phyloP scores from a whole-genome alignment of 2,329 filamentous ascomycete genomes.

The Fusarium pseudonygamai region DNA sequence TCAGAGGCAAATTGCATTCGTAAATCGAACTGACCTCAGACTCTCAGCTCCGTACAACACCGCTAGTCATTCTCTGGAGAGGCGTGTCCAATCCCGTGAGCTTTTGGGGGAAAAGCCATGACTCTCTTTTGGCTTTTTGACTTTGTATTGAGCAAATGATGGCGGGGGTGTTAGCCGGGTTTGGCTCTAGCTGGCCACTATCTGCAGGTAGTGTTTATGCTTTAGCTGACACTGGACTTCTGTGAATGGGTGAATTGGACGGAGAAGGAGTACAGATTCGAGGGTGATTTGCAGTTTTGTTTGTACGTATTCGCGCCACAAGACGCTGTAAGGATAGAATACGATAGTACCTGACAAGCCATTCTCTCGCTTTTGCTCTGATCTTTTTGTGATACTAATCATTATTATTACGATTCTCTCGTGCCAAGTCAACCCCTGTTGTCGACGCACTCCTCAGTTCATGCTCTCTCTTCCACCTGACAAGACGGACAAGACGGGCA shows the following conservation, averaged over 20 bases:
- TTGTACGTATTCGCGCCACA: conserved; percentile 4
- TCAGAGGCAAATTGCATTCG: background rate
- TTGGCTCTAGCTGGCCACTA: conserved; percentile 25
- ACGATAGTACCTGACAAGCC: background rate
- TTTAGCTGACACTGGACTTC: background rate
- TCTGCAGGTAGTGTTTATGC: conserved; percentile 30
- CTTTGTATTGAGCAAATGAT: conserved; percentile 31
- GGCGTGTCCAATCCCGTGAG: conserved; percentile 5
- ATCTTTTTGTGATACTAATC: background rate
- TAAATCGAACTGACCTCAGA: background rate
- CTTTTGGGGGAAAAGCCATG: conserved; percentile 17
- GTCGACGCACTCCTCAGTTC: conserved; percentile 39
- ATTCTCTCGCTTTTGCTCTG: background rate
- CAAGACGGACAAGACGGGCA: background rate
- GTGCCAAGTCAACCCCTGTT: conserved; percentile 4
- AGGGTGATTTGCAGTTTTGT: conserved; percentile 6
- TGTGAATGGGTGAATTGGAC: background rate
- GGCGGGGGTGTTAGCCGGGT: conserved; percentile 21
- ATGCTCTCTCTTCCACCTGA: conserved; percentile 7
- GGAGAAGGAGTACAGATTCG: background rate
- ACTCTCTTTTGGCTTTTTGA: conserved; percentile 27
- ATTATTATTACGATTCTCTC: background rate
- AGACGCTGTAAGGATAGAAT: background rate
- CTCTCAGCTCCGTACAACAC: background rate
- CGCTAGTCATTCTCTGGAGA: conserved; percentile 3